phyloP scores from a whole-genome alignment of 306 rosid genomes.

The Castanea mollissima region DNA sequence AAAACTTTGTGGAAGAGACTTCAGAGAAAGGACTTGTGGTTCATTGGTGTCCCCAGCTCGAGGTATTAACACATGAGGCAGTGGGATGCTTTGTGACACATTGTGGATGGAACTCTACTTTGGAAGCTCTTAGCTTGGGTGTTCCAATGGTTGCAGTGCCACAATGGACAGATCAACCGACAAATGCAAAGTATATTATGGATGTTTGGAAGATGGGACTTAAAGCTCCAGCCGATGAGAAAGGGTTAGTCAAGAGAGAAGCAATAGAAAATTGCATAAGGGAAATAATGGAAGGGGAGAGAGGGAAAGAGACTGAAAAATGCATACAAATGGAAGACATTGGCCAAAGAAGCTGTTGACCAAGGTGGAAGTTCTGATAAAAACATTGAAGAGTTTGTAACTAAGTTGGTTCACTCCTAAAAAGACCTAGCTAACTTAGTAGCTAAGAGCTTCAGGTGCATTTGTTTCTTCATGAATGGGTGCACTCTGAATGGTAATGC shows the following conservation, averaged over 20 bases:
- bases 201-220: conserved; percentile 11
- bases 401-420: neutral
- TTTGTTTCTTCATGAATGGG: too few relatives aligned
- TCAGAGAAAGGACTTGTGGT: neutral
- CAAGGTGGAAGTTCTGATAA: neutral
- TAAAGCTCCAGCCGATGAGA: neutral
- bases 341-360: neutral
- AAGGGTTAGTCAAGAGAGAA: neutral
- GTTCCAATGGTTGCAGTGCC: neutral
- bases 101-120: too few relatives aligned
- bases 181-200: neutral
- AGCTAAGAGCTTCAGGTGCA: too few relatives aligned
- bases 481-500: too few relatives aligned
- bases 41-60: neutral
- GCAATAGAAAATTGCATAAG: neutral
- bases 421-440: too few relatives aligned
- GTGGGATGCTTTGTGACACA: conserved; percentile 2
- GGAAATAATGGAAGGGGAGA: neutral
- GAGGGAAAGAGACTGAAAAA: neutral
- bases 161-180: neutral
- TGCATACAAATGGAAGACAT: neutral
- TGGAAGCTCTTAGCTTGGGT: neutral
- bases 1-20: neutral
- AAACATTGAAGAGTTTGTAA: neutral
- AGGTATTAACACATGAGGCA: neutral